Evolutionary conservation across 2,329 filamentous ascomycete species (phyloP).

Genomic region (Nemania sp.): DNA sequence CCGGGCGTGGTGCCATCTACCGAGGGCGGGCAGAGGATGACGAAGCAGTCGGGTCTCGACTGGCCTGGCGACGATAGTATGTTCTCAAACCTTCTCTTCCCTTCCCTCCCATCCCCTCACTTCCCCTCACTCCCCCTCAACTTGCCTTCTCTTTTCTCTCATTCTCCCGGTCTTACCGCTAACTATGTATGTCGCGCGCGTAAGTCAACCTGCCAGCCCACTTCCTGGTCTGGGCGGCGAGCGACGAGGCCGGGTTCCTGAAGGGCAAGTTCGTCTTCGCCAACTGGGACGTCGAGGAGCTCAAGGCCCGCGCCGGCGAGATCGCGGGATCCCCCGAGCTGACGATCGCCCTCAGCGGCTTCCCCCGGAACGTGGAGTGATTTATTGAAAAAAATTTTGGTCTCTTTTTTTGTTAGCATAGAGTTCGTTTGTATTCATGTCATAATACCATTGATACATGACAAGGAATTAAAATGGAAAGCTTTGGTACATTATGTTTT

Average conservation of each 20-base stretch:
- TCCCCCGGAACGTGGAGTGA: conserved; percentile 27
- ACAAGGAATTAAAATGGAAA: too few relatives aligned
- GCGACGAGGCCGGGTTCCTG: conserved; percentile 30
- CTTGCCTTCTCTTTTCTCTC: neutral
- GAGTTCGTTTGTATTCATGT: too few relatives aligned
- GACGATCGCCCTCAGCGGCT: conserved; percentile 30
- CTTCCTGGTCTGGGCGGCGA: conserved; percentile 33
- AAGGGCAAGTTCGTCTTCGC: conserved; percentile 34
- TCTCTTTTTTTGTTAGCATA: too few relatives aligned
- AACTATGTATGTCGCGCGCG: too few relatives aligned
- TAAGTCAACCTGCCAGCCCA: conserved; percentile 30
- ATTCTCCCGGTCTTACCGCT: too few relatives aligned
- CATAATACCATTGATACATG: too few relatives aligned
- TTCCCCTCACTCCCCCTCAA: neutral
- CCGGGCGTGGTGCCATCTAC: conserved; percentile 29
- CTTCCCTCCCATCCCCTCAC: too few relatives aligned
- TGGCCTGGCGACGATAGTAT: conserved; percentile 34
- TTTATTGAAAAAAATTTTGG: too few relatives aligned
- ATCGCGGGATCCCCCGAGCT: conserved; percentile 28
- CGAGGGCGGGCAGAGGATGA: conserved; percentile 28
- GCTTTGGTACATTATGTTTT: too few relatives aligned
- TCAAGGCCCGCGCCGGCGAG: conserved; percentile 30
- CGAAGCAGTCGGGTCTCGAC: conserved; percentile 26
- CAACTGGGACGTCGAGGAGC: conserved; percentile 32
- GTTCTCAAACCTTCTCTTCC: neutral